These are phyloP conservation scores for Phytophthora fragariaefolia DNA, from an alignment of 352 stramenopile genomes.

Conservation along the genomic window DNA sequence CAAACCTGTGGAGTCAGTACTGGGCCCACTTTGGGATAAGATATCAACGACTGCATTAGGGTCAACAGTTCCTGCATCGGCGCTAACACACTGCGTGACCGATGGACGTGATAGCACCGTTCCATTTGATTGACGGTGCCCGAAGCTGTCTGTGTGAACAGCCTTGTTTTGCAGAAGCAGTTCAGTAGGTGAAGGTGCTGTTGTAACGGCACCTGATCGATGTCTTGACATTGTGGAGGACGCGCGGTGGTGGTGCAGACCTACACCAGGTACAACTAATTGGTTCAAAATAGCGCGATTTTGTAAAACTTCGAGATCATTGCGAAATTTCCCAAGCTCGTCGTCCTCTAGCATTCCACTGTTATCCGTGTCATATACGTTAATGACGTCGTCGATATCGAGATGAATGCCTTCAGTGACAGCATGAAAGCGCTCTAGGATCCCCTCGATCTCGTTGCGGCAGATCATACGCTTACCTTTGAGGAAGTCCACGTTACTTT, in stretches of 20 bases:
- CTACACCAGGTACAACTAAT: conserved; percentile 34
- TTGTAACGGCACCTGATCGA: conserved; percentile 18
- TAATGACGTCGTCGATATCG: conserved; percentile 80
- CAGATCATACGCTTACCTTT: conserved; percentile 77
- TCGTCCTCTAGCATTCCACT: conserved; percentile 81
- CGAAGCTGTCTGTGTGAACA: conserved; percentile 19
- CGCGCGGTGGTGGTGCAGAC: conserved; percentile 19
- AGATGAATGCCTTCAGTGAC: conserved; percentile 79
- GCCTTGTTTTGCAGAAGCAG: conserved; percentile 33
- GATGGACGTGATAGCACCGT: neutral
- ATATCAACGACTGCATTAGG: neutral
- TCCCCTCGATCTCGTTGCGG: conserved; percentile 76
- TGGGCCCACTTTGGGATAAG: conserved; percentile 14
- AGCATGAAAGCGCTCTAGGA: conserved; percentile 73
- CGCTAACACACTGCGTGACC: neutral
- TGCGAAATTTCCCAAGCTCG: conserved; percentile 70
- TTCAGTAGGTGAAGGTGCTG: conserved; percentile 16
- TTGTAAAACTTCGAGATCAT: conserved; percentile 77
- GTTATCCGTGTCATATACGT: conserved; percentile 82
- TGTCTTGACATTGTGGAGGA: conserved; percentile 6
- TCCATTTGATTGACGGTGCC: conserved; percentile 2
- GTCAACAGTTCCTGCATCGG: neutral
- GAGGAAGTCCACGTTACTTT: conserved; percentile 78
- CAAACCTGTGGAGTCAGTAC: conserved; percentile 10
- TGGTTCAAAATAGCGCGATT: conserved; percentile 63